Conservation (phyloP, 768 basidiomycete genomes). For the Suillus discolor region DNA sequence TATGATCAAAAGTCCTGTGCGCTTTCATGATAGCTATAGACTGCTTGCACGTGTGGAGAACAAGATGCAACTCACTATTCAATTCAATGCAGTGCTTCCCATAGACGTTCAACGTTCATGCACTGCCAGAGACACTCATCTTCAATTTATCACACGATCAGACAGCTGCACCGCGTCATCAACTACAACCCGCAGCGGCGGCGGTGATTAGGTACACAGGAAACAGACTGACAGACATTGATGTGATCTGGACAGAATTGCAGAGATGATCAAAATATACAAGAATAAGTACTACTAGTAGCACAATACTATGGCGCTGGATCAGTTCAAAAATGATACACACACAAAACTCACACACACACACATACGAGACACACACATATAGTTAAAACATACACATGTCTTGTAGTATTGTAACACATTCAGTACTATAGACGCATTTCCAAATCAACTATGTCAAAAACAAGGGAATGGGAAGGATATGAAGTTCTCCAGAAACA, state of each 20-base stretch:
- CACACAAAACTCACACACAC: no score
- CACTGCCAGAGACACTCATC: neutral
- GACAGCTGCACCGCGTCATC: neutral
- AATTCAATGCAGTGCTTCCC: neutral
- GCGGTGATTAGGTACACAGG: neutral
- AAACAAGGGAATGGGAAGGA: conserved; percentile 36
- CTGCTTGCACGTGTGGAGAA: neutral
- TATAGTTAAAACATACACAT: no score
- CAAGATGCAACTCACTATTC: neutral
- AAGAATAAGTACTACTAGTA: neutral
- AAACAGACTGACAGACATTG: neutral
- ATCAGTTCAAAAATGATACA: no score
- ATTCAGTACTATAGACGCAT: no score
- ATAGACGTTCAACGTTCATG: neutral
- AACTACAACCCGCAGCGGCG: neutral
- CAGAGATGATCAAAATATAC: neutral
- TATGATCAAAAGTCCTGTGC: neutral
- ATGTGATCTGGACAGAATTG: neutral
- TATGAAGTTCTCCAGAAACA: conserved; percentile 32
- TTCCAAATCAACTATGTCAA: no score
- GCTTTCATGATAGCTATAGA: neutral
- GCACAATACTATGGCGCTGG: no score
- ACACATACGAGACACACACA: no score
- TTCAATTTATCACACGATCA: neutral
- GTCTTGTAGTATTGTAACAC: no score